Conservation (phyloP, 192 early-diverging fungal species). For the Chytriomyces sp. region DNA sequence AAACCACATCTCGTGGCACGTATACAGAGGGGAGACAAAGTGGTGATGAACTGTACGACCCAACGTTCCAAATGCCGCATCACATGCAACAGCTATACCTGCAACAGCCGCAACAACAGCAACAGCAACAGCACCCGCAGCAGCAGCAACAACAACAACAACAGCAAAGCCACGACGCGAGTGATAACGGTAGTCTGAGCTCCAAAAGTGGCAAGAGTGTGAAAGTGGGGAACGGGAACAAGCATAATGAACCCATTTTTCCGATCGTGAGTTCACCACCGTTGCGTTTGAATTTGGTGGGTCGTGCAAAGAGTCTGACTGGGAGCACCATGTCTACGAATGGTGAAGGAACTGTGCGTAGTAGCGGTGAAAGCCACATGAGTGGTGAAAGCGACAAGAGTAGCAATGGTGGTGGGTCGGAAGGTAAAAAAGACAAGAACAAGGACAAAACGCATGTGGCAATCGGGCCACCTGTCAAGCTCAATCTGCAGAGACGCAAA, state of each 20-base stretch:
- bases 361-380: not conserved
- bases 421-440: constrained; percentile 2
- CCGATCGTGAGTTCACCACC: not conserved
- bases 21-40: too few relatives aligned
- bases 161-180: not conserved
- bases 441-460: not conserved
- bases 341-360: not conserved
- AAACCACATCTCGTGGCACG: too few relatives aligned
- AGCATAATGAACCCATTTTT: not conserved
- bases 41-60: too few relatives aligned
- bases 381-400: not conserved
- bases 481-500: constrained; percentile 13
- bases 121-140: too few relatives aligned
- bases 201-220: not conserved
- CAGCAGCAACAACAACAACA: too few relatives aligned
- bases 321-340: not conserved
- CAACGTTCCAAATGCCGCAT: too few relatives aligned
- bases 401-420: not conserved
- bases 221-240: not conserved
- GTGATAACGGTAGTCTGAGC: not conserved
- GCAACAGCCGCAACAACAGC: too few relatives aligned
- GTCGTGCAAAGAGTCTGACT: not conserved
- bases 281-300: not conserved
- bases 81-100: too few relatives aligned
- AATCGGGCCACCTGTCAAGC: constrained; percentile 9